Evolutionary conservation across 306 rosid species (phyloP).

Genomic region (Lablab purpureus): DNA sequence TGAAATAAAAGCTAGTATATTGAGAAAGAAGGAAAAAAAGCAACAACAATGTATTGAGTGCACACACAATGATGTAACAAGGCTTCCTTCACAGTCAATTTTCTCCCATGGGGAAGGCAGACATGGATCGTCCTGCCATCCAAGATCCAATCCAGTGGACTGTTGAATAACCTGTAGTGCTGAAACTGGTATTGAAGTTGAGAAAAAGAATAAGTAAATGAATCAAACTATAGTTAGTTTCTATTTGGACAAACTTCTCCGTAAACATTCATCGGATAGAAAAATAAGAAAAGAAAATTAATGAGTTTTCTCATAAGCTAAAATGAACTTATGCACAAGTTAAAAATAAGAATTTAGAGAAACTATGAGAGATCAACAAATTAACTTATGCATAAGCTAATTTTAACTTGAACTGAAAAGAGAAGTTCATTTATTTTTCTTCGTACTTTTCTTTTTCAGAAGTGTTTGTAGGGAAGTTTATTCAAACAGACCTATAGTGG

Average conservation of each 20-base stretch:
- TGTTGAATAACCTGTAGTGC: conserved; percentile 88
- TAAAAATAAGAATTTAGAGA: neutral
- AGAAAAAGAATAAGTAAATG: conserved; percentile 9
- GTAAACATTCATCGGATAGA: neutral
- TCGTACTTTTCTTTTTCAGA: neutral
- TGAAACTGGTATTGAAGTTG: conserved; percentile 71
- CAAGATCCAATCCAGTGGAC: conserved; percentile 79
- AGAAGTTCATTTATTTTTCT: too few species aligned
- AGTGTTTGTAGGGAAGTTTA: neutral
- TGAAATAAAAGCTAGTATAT: conserved; percentile 32
- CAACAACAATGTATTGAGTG: neutral
- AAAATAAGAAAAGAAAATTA: neutral
- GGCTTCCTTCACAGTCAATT: conserved; percentile 80
- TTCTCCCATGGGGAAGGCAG: conserved; percentile 81
- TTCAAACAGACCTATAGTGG: neutral
- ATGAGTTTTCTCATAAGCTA: too few species aligned
- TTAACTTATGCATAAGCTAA: neutral
- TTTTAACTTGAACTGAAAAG: too few species aligned
- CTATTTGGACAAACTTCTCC: neutral
- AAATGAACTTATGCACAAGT: too few species aligned
- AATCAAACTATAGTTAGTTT: conserved; percentile 27
- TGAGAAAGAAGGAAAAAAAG: neutral
- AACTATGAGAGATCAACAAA: too few species aligned
- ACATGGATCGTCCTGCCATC: conserved; percentile 98
- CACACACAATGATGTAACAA: conserved; percentile 79